Percentiles rank a stretch among this genome's conserved stretches.
Evolutionary conservation across 306 rosid genomes (phyloP).

Genomic region (Cicer chorassanicum): DNA sequence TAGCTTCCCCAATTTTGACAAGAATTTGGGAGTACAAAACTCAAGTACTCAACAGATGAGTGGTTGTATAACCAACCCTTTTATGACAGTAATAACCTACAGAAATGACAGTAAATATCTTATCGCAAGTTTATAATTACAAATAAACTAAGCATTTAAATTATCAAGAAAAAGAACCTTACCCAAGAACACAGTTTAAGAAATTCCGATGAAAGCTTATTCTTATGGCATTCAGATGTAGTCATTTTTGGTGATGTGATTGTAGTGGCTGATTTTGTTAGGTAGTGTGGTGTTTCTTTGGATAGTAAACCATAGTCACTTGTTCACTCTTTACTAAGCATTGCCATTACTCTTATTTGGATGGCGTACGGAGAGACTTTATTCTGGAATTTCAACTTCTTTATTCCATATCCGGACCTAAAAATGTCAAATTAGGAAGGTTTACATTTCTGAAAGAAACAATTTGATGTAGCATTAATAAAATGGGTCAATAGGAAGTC

Average conservation of each 20-base stretch:
- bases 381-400: conserved; percentile 42
- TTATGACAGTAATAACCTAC: conserved; percentile 44
- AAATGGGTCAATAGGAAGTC: neutral
- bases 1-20: neutral
- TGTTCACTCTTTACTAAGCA: conserved; percentile 58
- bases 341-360: conserved; percentile 83
- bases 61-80: conserved; percentile 30
- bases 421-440: conserved; percentile 16
- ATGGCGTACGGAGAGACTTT: conserved; percentile 54
- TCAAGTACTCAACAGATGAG: neutral
- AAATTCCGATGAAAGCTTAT: conserved; percentile 46
- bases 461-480: neutral
- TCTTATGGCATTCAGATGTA: conserved; percentile 61
- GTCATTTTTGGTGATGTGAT: conserved; percentile 55
- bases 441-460: conserved; percentile 14
- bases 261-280: conserved; percentile 42
- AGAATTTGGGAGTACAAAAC: neutral
- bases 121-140: neutral
- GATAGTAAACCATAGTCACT: conserved; percentile 28
- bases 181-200: conserved; percentile 39
- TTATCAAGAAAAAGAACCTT: conserved; percentile 35
- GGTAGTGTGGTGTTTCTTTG: conserved; percentile 32
- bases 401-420: conserved; percentile 84
- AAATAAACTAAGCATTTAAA: neutral
- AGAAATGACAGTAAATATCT: conserved; percentile 25